Base-by-base conservation (phyloP, 2,329 filamentous ascomycete species). In the Colletotrichum musicola region DNA sequence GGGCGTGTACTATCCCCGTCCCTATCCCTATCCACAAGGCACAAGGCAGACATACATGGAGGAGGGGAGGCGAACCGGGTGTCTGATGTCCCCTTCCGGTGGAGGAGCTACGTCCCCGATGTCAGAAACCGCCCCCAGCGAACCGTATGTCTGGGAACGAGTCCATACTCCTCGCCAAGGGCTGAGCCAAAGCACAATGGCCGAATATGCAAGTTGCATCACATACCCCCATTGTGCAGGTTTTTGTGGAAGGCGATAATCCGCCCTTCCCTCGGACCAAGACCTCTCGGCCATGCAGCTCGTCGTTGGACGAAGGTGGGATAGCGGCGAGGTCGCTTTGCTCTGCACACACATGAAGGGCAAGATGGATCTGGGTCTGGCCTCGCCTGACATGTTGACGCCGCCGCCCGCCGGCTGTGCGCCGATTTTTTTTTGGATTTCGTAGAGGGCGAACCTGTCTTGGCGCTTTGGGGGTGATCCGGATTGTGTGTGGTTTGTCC, bases 381-480 rank as follows among this genome's bases (percentile, higher is more conserved):
- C 51, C 18, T 66, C 42, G 50, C n/a, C 44, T 68, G 66, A 56
- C 66, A 68, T 65, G 62, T 51, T 65, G 62, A 50, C 49, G 61
- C 61, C 61, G 60, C 20, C 61, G 27, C 30, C 49, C 59, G 25
- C 38, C 56, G 16, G 53, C 42, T 60, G 49, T 60, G 42, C 49
- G 44, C 47, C 55, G 61, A 56, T 46, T 54, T 42, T 60, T 60
- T 40, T 54, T 42, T 60, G 14, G 18, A 27, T 44, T 44, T 44
- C 54, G 51, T 51, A 42, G 55, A 38, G 44, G 64, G 64, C 25
- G 44, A 51, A 25, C 13, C 22, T 42, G 54, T 22, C 55, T 60
- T 68, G 62, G 62, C 55, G 66, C 66, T 65, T 35, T 68, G 66
- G 55, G 62, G 55, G 3, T 25, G 51, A 60, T 47, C 66, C 66